phyloP scores from a whole-genome alignment of 768 basidiomycete species.

The Lyophyllum atratum region DNA sequence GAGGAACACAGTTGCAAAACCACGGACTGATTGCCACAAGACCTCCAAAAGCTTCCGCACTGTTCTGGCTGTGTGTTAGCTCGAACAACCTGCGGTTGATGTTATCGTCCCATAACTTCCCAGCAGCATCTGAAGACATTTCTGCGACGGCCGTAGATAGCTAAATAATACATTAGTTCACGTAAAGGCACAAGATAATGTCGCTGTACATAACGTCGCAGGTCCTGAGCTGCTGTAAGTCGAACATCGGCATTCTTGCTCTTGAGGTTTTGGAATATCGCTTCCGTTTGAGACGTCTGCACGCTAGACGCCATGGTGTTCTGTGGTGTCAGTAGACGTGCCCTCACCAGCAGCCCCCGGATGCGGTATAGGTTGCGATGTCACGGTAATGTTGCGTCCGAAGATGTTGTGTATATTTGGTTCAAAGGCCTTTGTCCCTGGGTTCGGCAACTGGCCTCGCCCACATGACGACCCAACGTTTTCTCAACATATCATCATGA shows the following conservation, averaged over 20 bases:
- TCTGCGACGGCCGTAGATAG: constrained; percentile 74
- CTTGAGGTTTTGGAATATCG: constrained; percentile 69
- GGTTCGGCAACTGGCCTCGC: too few relatives aligned
- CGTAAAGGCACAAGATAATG: constrained; percentile 1
- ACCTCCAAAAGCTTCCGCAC: constrained; percentile 82
- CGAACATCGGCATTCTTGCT: constrained; percentile 66
- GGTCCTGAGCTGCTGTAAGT: constrained; percentile 66
- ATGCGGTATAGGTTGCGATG: neutral
- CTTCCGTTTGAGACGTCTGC: constrained; percentile 58
- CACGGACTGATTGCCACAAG: constrained; percentile 81
- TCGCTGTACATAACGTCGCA: constrained; percentile 70
- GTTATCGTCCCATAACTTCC: constrained; percentile 84
- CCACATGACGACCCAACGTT: too few relatives aligned
- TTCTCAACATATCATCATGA: neutral
- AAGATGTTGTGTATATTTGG: neutral
- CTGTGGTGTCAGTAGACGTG: neutral
- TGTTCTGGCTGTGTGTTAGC: constrained; percentile 79
- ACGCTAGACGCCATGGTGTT: constrained; percentile 62
- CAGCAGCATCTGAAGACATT: constrained; percentile 78
- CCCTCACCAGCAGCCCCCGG: neutral
- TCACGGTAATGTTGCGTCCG: neutral
- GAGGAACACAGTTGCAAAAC: neutral
- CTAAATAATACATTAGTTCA: constrained; percentile 36
- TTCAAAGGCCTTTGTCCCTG: neutral
- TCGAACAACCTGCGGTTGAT: constrained; percentile 81